A percentile compares a stretch with the other conserved stretches of the same genome.
Evolutionary conservation across 352 stramenopile species (phyloP).

Genomic region (Phytophthora multivora): DNA sequence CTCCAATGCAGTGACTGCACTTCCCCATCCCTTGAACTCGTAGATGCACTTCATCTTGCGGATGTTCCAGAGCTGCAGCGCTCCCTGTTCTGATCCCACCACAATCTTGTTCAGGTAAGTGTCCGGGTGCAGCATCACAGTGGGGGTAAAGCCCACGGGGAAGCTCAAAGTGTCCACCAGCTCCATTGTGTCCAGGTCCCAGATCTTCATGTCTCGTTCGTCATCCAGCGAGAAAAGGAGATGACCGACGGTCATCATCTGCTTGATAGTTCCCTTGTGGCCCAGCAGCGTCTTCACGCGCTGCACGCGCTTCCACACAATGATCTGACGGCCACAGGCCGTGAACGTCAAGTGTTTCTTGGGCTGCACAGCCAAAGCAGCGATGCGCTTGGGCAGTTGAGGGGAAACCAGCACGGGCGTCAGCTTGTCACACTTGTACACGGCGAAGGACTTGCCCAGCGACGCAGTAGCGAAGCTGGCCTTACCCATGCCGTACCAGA

Average conservation of each 20-base stretch:
- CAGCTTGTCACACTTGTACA: conserved; percentile 92
- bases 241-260: conserved; percentile 52
- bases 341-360: conserved; percentile 83
- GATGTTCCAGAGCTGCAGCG: conserved; percentile 92
- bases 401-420: conserved; percentile 84
- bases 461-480: conserved; percentile 89
- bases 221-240: conserved; percentile 80
- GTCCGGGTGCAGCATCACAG: conserved; percentile 86
- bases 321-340: conserved; percentile 69
- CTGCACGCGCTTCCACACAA: conserved; percentile 75
- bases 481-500: conserved; percentile 87
- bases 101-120: conserved; percentile 97
- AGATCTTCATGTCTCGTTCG: conserved; percentile 53
- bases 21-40: conserved; percentile 77
- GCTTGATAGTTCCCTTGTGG: conserved; percentile 64
- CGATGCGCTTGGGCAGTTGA: conserved; percentile 80
- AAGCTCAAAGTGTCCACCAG: conserved; percentile 65
- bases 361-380: conserved; percentile 59
- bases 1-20: conserved; percentile 73
- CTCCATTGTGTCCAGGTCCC: conserved; percentile 71
- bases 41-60: conserved; percentile 90
- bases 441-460: conserved; percentile 91
- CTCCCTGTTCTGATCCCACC: conserved; percentile 82
- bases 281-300: conserved; percentile 58
- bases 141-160: conserved; percentile 60